Base-by-base conservation (phyloP, 2,329 filamentous ascomycete species). In the Coleophoma eucalyptorum region DNA sequence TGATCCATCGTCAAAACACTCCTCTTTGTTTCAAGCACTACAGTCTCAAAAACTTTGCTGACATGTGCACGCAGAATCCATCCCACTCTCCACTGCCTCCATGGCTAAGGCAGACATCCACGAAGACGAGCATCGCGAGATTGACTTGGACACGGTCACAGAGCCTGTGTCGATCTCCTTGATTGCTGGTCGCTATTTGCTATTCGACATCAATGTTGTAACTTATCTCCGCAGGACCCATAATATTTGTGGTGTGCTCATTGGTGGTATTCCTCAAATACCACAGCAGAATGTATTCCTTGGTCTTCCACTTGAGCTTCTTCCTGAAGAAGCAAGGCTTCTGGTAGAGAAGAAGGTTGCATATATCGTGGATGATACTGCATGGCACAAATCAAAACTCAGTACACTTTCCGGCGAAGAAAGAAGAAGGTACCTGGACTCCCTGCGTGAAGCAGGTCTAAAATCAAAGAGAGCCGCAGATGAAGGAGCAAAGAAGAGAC, bases 241-340 rank as follows among this genome's bases (percentile, higher is more conserved):
- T 72, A 85, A 90, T 67, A 90, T 96, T 62, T 92, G 88, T 64
- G 91, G 91, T 56, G 87, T 94, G 32, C 78, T 96, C 50, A 85
- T 89, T 53, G 94, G 94, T 51, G 92, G 89, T 7, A 83, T 96
- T 31, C 93, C 94, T 2, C 92, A 97, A 70, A 86, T 90, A 51
- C 91, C 92, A 5, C 93, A 95, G 61, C 94, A 99, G 71, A 97
- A 96, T 71, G 81, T 96, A 51, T 97, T 97, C 66, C 80, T 93
- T 52, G 90, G 92, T 43, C 73, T 97, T 46, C 94, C 94, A 3
- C 73, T 97, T 21, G 88, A 97, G 73, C 77, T 99, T 42, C 89
- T 94, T 74, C 86, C 90, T 2, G 94, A 97, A 71, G 94, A 99
- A 73, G 92, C 87, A 4, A 80, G 84, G 56, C 72, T 94, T 49